Conservation (phyloP, 345 rosid species). For the Melaleuca alternifolia region DNA sequence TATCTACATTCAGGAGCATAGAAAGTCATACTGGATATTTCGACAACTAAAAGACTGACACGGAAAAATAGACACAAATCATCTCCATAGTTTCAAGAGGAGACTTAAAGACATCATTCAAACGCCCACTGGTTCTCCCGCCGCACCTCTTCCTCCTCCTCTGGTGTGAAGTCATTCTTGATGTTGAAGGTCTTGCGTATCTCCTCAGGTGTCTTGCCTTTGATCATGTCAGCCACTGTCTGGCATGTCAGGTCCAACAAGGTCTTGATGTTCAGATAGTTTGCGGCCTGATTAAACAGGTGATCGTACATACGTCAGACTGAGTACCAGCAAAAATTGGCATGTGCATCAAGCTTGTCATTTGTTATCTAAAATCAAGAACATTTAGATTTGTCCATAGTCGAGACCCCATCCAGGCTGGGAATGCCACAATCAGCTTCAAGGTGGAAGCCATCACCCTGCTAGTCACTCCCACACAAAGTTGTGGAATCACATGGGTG, state of each 20-base stretch:
- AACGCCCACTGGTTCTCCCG: constrained; percentile 70
- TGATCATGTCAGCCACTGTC: constrained; percentile 47
- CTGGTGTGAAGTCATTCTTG: constrained; percentile 45
- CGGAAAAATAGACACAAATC: neutral
- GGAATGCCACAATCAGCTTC: neutral
- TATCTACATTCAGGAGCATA: neutral
- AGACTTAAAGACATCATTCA: constrained; percentile 9
- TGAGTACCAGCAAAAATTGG: neutral
- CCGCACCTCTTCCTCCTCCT: constrained; percentile 57
- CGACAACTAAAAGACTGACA: neutral
- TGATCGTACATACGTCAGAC: neutral
- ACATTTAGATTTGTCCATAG: neutral
- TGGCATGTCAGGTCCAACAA: constrained; percentile 49
- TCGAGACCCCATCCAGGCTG: neutral
- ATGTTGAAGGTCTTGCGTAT: constrained; percentile 48
- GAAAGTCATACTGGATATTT: neutral
- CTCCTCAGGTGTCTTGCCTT: constrained; percentile 37
- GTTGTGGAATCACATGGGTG: neutral
- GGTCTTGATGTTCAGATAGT: constrained; percentile 36
- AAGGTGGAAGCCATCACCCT: neutral
- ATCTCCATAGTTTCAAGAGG: neutral
- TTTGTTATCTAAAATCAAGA: neutral
- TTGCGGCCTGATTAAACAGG: constrained; percentile 32
- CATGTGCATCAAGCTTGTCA: neutral
- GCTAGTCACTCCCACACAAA: neutral